Evolutionary conservation across 805 yeast genomes (phyloP).

Genomic region (Saccharomycopsis javanensis): DNA sequence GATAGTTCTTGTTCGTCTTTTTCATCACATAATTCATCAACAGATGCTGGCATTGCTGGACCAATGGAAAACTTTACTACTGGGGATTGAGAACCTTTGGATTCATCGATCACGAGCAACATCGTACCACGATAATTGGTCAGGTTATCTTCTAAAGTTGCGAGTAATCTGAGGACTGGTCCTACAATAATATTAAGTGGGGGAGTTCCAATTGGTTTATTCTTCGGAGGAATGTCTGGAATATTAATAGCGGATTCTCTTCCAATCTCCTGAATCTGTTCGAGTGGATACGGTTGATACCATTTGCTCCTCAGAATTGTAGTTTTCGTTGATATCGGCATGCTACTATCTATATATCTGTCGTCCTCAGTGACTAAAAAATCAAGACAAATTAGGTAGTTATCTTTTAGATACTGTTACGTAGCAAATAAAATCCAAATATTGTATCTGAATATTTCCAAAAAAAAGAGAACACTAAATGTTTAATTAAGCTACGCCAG

Average conservation of each 20-base stretch:
- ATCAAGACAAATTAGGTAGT: no score
- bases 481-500: no score
- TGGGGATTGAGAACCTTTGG: constrained; percentile 23
- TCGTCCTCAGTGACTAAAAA: neutral
- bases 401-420: no score
- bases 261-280: constrained; percentile 13
- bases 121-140: constrained; percentile 58
- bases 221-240: constrained; percentile 10
- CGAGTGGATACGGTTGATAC: constrained; percentile 16
- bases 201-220: constrained; percentile 23
- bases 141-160: constrained; percentile 43
- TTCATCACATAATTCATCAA: constrained; percentile 24
- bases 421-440: no score
- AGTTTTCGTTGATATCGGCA: neutral
- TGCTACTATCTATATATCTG: no score
- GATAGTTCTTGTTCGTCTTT: constrained; percentile 18
- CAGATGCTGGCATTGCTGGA: constrained; percentile 21
- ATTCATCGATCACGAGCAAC: constrained; percentile 49
- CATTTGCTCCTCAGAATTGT: constrained; percentile 5
- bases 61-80: constrained; percentile 30
- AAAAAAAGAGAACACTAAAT: no score
- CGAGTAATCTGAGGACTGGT: constrained; percentile 63
- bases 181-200: constrained; percentile 53
- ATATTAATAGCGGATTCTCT: constrained; percentile 5
- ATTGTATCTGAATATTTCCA: no score